Percentiles rank a stretch among this genome's conserved stretches.
Evolutionary conservation across 1,284 basidiomycete species (phyloP).

Genomic region (Thelephora terrestris): DNA sequence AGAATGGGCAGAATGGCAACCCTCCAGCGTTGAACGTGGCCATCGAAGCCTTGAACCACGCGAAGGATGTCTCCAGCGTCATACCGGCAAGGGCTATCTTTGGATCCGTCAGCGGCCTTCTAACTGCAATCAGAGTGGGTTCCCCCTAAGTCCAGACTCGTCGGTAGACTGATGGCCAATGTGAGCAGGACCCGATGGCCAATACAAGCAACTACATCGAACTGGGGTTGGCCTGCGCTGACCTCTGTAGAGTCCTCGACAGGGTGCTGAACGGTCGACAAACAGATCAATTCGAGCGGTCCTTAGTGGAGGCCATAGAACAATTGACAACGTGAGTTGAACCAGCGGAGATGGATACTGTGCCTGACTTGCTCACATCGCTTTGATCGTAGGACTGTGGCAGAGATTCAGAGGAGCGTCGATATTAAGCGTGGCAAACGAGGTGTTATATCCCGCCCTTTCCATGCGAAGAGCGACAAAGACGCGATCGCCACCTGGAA

Average conservation of each 20-base stretch:
- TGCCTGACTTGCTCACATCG: too few species aligned
- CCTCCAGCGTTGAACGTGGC: too few species aligned
- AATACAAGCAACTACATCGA: neutral
- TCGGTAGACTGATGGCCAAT: neutral
- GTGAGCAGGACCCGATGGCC: neutral
- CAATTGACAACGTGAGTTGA: neutral
- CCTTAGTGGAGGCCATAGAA: neutral
- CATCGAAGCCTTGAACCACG: too few species aligned
- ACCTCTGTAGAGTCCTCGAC: neutral
- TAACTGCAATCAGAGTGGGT: neutral
- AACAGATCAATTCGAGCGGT: neutral
- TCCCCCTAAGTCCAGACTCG: neutral
- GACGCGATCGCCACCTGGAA: too few species aligned
- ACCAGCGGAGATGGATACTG: too few species aligned
- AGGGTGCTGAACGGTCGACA: neutral
- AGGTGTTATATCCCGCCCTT: neutral
- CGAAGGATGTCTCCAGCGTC: too few species aligned
- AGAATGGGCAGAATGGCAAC: too few species aligned
- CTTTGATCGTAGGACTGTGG: neutral
- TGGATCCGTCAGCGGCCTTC: too few species aligned
- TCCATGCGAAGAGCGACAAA: too few species aligned
- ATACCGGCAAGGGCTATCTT: too few species aligned
- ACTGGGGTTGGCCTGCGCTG: neutral
- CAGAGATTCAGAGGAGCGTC: neutral
- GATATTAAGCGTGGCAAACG: too few species aligned